phyloP scores from a whole-genome alignment of 345 rosid genomes.

The Euclidium syriacum region DNA sequence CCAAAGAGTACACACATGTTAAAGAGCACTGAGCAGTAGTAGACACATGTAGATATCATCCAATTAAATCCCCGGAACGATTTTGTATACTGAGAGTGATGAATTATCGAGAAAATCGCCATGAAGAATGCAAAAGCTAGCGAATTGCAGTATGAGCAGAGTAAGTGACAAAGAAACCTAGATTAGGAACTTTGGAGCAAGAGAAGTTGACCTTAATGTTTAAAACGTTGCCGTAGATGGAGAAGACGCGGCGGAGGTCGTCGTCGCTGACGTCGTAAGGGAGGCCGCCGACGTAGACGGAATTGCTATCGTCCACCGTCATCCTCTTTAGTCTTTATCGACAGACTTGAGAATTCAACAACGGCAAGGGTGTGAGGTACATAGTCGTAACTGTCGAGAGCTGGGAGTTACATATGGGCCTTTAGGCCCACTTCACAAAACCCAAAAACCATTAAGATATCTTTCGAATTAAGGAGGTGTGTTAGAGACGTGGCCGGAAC shows the following conservation, averaged over 20 bases:
- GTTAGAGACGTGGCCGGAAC: too few species aligned
- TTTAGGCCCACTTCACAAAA: neutral
- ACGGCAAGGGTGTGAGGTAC: neutral
- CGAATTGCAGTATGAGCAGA: neutral
- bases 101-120: neutral
- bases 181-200: neutral
- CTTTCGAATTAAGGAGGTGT: too few species aligned
- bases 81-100: neutral
- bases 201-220: constrained; percentile 54
- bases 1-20: neutral
- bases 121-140: neutral
- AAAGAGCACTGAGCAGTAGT: neutral
- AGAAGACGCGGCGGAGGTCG: constrained; percentile 56
- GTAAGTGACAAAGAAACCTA: constrained; percentile 7
- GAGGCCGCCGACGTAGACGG: constrained; percentile 89
- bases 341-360: neutral
- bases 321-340: constrained; percentile 22
- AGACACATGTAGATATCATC: neutral
- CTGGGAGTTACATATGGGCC: neutral
- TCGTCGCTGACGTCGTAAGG: constrained; percentile 69
- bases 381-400: neutral
- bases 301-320: constrained; percentile 81
- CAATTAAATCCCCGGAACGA: neutral
- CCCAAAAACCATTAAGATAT: too few species aligned
- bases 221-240: constrained; percentile 57